These are phyloP conservation scores for Saposhnikovia divaricata DNA, from an alignment of 129 eudicot species.

Conservation along the genomic window DNA sequence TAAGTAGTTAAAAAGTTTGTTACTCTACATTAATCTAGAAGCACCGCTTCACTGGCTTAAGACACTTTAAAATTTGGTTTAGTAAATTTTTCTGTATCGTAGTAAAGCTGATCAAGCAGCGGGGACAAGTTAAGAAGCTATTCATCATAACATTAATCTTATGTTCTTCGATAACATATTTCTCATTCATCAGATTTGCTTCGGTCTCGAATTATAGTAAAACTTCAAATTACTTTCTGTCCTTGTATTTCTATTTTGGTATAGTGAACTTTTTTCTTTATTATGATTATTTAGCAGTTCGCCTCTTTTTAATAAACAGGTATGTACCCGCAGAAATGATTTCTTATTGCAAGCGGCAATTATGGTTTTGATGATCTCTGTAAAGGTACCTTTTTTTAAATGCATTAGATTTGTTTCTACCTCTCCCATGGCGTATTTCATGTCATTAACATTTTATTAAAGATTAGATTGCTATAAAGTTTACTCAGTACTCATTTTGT, in stretches of 20 bases:
- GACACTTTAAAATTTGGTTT: not conserved
- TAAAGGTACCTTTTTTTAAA: constrained; percentile 48
- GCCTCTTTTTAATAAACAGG: constrained; percentile 30
- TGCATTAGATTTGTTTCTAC: not conserved
- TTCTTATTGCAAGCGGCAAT: constrained; percentile 44
- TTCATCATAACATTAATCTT: not conserved
- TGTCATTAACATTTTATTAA: not conserved
- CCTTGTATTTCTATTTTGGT: not conserved
- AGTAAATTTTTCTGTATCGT: not conserved
- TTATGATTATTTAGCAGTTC: not conserved
- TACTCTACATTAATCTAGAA: not conserved
- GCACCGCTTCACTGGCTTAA: not conserved
- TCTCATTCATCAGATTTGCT: no score
- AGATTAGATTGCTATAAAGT: not conserved
- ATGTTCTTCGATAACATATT: not conserved
- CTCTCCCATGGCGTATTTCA: not conserved
- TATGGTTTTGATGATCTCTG: constrained; percentile 84
- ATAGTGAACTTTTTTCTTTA: not conserved
- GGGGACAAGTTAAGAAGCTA: not conserved
- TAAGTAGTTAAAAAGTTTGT: not conserved
- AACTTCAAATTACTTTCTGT: not conserved
- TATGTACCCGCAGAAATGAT: constrained; percentile 50
- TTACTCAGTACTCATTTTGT: not conserved
- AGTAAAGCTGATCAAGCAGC: not conserved
- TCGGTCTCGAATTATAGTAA: not conserved